Percentiles rank a stretch among this genome's conserved stretches.
Conservation (phyloP, 257 asterid species). For the Jaltomata sinuosa region DNA sequence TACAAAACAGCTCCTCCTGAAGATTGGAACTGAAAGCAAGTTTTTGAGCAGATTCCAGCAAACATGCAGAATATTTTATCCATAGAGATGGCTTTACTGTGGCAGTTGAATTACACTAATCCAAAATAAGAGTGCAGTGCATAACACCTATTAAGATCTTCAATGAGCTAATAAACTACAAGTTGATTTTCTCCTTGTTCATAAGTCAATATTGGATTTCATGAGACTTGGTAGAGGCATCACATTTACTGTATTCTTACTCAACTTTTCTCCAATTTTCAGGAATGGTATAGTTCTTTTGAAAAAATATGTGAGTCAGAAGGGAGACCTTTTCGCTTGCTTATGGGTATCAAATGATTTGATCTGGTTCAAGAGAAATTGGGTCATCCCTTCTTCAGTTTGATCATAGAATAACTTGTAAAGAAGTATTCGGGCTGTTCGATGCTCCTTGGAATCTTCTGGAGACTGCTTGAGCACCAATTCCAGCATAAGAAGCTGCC, state of each 20-base stretch:
- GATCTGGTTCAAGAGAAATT: slow-evolving; percentile 71
- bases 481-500: slow-evolving; percentile 83
- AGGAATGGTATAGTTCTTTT: neutral
- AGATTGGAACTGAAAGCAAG: neutral
- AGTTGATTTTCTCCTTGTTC: neutral
- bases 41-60: neutral
- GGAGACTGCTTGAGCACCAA: slow-evolving; percentile 73
- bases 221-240: neutral
- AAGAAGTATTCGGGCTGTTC: slow-evolving; percentile 83
- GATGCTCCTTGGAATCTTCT: slow-evolving; percentile 83
- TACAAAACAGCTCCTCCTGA: neutral
- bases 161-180: neutral
- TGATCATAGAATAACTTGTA: slow-evolving; percentile 97
- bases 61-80: neutral
- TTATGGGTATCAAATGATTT: slow-evolving; percentile 79
- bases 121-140: neutral
- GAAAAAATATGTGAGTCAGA: neutral
- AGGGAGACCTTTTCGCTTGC: slow-evolving; percentile 73
- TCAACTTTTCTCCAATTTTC: neutral
- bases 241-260: neutral
- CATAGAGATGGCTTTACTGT: neutral
- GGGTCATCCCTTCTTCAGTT: slow-evolving; percentile 96
- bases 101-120: neutral
- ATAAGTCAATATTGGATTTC: neutral
- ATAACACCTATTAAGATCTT: neutral